Evolutionary conservation across 306 rosid genomes (phyloP), one percentile per base, ranked within the genome.

Genomic region (Castanea crenata): DNA sequence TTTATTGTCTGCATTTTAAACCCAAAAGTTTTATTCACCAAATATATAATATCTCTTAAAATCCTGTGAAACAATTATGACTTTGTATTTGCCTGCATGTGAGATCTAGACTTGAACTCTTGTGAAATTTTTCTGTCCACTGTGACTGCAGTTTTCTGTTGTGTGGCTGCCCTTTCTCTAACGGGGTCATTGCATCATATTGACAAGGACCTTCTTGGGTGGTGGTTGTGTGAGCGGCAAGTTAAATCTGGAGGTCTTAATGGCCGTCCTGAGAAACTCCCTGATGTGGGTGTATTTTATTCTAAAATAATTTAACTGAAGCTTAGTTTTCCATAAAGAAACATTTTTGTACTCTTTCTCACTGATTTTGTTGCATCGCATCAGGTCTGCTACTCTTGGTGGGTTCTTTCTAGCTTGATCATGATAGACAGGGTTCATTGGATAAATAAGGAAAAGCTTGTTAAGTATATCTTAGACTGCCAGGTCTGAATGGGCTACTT

Each of bases 191-290:
- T 94, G 71, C 91, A 94, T 80, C 92, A 85, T 77, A 41, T 94
- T 77, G 94, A 94, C 86, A 94, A 85, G 85, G 98, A 94, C 88
- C 88, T 94, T 77, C 97, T 88, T 23, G 98, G 98, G 35, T 94
- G 98, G 98, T 94, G 98, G 97, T 82, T 94, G 63, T 90, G 98
- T 20, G 98, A 94, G 88, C 90, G 98, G 25, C 98, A 94, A 89
- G 97, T 89, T 27, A 91, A 94, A 79, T 83, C 92, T 59, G 98
- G 98, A 86, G 98, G 96, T 83, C 89, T 94, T 79, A 94, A 89
- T 79, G 97, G 97, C 67, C 92, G 97, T 21, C 98, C 97, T 46
- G 98, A 92, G 84, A 94, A 94, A 83, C 93, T 89, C 52, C 97
- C 94, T 13, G 97, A 94, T 74, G 98, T 94, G 78, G 55, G 97